Percentiles rank a stretch among this genome's conserved stretches.
phyloP scores from a whole-genome alignment of 2,329 filamentous ascomycete genomes.

The Tolypocladium amazonense region DNA sequence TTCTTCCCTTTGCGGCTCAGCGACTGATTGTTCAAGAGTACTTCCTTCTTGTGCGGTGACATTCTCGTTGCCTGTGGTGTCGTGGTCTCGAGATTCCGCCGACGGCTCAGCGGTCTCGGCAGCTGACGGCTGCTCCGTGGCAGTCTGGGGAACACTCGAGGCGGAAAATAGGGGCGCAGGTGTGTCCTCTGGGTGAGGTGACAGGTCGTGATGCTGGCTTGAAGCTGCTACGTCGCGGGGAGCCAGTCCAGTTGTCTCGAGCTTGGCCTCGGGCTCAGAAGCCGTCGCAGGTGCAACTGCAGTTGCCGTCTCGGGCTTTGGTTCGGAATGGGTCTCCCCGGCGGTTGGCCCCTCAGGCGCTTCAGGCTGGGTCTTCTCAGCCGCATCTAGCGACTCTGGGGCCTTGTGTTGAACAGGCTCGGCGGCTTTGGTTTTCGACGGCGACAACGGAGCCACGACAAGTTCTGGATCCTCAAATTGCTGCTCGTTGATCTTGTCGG shows the following conservation, averaged over 20 bases:
- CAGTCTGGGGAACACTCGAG: neutral
- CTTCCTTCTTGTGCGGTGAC: neutral
- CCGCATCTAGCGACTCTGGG: neutral
- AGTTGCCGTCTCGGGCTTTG: neutral
- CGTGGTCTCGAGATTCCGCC: constrained; percentile 1
- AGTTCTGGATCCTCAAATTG: constrained; percentile 46
- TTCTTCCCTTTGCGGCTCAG: constrained; percentile 7
- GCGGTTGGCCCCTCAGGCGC: neutral
- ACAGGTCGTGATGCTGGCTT: constrained; percentile 19
- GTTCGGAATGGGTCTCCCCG: neutral
- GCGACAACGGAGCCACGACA: constrained; percentile 47
- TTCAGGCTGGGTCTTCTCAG: neutral
- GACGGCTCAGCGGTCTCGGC: constrained; percentile 1
- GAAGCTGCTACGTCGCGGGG: constrained; percentile 5
- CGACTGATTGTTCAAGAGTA: neutral
- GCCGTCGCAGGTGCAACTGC: neutral
- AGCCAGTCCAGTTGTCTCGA: constrained; percentile 3
- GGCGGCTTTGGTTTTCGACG: constrained; percentile 25
- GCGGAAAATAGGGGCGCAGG: constrained; percentile 49
- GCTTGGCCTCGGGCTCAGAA: constrained; percentile 8
- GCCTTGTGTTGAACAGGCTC: neutral
- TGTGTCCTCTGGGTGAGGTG: constrained; percentile 54
- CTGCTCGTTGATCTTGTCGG: constrained; percentile 41
- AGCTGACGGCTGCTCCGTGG: neutral
- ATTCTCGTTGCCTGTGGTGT: constrained; percentile 3